Percentiles rank a stretch among this genome's conserved stretches.
phyloP scores from a whole-genome alignment of 345 rosid genomes.

The Eutrema japonicum region DNA sequence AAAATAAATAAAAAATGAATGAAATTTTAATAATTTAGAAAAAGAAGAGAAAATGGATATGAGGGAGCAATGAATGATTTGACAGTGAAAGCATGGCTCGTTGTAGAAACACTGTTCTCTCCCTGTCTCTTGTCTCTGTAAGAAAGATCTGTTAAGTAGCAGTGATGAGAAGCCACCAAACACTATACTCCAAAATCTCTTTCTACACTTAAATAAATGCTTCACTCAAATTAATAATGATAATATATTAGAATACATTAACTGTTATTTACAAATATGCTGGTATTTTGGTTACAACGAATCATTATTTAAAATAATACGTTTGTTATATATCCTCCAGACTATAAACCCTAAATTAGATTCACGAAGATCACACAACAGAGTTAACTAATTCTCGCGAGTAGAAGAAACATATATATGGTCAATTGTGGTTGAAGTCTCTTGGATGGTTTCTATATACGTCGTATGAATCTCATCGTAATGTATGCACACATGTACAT shows the following conservation, averaged over 20 bases:
- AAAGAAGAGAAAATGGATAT: conserved; percentile 24
- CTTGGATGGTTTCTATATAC: conserved; percentile 2
- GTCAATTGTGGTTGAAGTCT: conserved; percentile 16
- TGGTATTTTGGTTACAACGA: neutral
- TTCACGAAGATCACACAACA: neutral
- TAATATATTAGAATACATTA: neutral
- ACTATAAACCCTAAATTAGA: conserved; percentile 24
- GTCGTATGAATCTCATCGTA: neutral
- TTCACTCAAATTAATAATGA: conserved; percentile 1
- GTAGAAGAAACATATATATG: conserved; percentile 4
- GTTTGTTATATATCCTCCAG: neutral
- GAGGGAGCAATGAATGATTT: conserved; percentile 41
- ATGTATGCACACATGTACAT: neutral
- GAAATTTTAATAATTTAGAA: neutral
- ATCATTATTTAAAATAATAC: neutral
- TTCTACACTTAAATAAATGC: conserved; percentile 43
- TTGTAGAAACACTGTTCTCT: conserved; percentile 47
- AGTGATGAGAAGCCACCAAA: conserved; percentile 50
- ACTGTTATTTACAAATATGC: neutral
- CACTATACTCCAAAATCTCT: conserved; percentile 45
- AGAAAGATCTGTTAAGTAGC: conserved; percentile 47
- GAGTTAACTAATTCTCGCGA: neutral
- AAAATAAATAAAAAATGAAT: neutral
- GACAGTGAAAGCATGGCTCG: conserved; percentile 51
- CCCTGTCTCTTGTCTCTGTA: conserved; percentile 49